These are phyloP conservation scores for Corylus avellana DNA, from an alignment of 306 rosid genomes.

Conservation along the genomic window DNA sequence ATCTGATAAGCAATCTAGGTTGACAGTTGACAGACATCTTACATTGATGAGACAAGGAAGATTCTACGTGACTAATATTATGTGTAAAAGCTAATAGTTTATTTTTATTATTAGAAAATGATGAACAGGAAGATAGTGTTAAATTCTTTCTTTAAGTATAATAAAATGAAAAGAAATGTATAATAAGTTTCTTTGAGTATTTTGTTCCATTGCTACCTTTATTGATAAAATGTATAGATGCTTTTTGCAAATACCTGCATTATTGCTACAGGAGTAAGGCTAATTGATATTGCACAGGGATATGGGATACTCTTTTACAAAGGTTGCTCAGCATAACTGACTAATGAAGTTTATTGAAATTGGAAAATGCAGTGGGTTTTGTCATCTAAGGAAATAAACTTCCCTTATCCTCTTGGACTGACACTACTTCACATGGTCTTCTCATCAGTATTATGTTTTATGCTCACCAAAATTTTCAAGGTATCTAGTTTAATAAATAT, in stretches of 20 bases:
- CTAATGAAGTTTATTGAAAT: conserved; percentile 15
- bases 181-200: too few species aligned
- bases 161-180: too few species aligned
- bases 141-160: too few species aligned
- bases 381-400: conserved; percentile 96
- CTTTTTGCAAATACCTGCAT: not conserved
- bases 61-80: too few species aligned
- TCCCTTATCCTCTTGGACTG: conserved; percentile 95
- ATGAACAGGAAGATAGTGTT: too few species aligned
- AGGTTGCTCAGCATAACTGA: conserved; percentile 31
- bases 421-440: conserved; percentile 98
- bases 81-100: too few species aligned
- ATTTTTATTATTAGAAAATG: too few species aligned
- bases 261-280: not conserved
- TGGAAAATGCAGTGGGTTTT: conserved; percentile 84
- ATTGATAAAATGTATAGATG: not conserved
- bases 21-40: too few species aligned
- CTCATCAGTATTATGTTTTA: conserved; percentile 87
- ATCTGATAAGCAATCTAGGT: too few species aligned
- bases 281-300: not conserved
- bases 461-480: conserved; percentile 85
- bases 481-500: conserved; percentile 36
- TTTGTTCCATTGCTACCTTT: too few species aligned
- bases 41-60: too few species aligned
- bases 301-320: not conserved